Evolutionary conservation across 73 alveolate species (phyloP).

Genomic region (Tetrahymena elliotti): DNA sequence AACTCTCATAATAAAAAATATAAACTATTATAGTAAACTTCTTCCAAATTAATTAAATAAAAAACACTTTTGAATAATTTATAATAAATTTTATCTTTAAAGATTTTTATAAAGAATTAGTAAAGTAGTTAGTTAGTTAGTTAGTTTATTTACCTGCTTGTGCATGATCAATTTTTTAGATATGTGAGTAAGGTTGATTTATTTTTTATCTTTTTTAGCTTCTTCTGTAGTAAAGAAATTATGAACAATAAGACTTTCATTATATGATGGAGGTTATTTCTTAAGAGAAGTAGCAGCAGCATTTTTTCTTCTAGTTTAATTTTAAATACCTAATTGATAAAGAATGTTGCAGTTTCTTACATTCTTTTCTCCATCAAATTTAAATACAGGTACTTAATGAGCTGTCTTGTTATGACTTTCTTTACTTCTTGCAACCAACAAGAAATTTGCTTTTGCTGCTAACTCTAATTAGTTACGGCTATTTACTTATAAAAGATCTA

Average conservation of each 20-base stretch:
- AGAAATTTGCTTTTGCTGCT: constrained; percentile 12
- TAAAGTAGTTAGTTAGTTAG: no score
- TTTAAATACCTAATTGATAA: constrained; percentile 4
- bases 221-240: constrained; percentile 7
- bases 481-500: constrained; percentile 9
- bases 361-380: constrained; percentile 5
- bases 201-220: background rate
- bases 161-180: constrained; percentile 19
- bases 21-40: no score
- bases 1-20: no score
- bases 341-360: background rate
- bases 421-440: constrained; percentile 22
- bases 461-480: constrained; percentile 2
- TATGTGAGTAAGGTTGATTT: constrained; percentile 3
- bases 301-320: background rate
- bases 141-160: background rate
- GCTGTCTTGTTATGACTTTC: constrained; percentile 6
- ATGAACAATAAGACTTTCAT: constrained; percentile 5
- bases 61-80: no score
- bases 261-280: constrained; percentile 23
- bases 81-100: no score
- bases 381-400: background rate
- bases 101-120: no score
- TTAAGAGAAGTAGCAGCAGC: background rate
- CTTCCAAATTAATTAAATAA: no score